Percentiles rank a stretch among this genome's conserved stretches.
These are phyloP conservation scores for Globisporangium nodosum DNA, from an alignment of 352 stramenopile species.

Conservation along the genomic window DNA sequence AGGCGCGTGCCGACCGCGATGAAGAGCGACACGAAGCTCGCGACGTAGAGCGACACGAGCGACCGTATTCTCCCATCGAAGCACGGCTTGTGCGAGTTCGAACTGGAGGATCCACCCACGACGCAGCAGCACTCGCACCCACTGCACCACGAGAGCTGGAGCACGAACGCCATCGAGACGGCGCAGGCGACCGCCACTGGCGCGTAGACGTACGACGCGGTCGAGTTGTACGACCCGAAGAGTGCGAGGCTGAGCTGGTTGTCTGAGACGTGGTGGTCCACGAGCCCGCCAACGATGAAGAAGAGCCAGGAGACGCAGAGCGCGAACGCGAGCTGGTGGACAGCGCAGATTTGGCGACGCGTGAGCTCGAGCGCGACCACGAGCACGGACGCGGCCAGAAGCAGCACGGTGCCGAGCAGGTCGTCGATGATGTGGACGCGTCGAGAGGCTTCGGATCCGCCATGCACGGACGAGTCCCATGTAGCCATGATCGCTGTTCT, in stretches of 20 bases:
- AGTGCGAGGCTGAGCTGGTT: constrained; percentile 69
- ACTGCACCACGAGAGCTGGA: constrained; percentile 46
- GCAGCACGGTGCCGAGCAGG: constrained; percentile 53
- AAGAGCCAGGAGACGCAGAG: constrained; percentile 41
- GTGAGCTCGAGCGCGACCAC: constrained; percentile 62
- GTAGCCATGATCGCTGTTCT: constrained; percentile 5
- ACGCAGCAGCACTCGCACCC: constrained; percentile 70
- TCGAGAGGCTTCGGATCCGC: constrained; percentile 16
- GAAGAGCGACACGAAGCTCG: constrained; percentile 40
- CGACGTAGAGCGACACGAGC: constrained; percentile 42
- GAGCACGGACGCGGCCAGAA: constrained; percentile 46
- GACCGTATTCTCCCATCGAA: constrained; percentile 44
- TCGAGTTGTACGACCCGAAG: constrained; percentile 50
- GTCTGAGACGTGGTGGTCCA: constrained; percentile 69
- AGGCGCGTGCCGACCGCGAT: constrained; percentile 57
- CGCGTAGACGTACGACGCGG: constrained; percentile 59
- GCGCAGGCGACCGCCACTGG: constrained; percentile 30
- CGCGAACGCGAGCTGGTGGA: constrained; percentile 69
- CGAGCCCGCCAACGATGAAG: constrained; percentile 62
- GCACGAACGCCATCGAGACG: constrained; percentile 30
- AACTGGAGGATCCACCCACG: constrained; percentile 14
- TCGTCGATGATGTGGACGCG: constrained; percentile 74
- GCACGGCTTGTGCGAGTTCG: constrained; percentile 29
- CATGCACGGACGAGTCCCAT: not conserved
- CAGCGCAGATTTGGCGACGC: constrained; percentile 50